A percentile compares a stretch with the other conserved stretches of the same genome.
Conservation (phyloP, 2,329 filamentous ascomycete genomes). For the Aspergillus pseudoterreus region DNA sequence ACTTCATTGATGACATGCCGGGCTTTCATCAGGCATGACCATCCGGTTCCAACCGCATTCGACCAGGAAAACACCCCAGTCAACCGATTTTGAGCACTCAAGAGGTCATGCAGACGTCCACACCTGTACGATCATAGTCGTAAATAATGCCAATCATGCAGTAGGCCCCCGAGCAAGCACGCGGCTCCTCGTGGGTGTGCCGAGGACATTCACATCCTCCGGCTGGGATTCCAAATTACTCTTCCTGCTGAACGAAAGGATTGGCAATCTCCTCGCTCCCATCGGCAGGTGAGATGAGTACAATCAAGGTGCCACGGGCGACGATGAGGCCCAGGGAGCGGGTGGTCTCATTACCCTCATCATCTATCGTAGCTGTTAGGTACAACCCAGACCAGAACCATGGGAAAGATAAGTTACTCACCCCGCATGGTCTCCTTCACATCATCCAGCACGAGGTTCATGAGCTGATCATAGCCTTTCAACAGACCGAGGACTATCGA, state of each 20-base stretch:
- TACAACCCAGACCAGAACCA: background rate
- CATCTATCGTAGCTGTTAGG: slow-evolving; percentile 57
- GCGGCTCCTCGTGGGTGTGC: no score
- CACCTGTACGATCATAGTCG: no score
- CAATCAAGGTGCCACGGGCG: slow-evolving; percentile 85
- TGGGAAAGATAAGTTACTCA: slow-evolving; percentile 39
- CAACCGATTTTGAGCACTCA: no score
- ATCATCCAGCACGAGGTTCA: slow-evolving; percentile 96
- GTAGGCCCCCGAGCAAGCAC: no score
- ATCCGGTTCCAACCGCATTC: no score
- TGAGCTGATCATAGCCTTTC: slow-evolving; percentile 94
- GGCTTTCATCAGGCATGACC: no score
- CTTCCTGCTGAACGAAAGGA: slow-evolving; percentile 75
- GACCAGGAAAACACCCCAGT: no score
- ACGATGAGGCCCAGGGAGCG: slow-evolving; percentile 82
- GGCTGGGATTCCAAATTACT: slow-evolving; percentile 40
- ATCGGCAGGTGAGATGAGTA: slow-evolving; percentile 87
- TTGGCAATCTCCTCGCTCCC: slow-evolving; percentile 96
- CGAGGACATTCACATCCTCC: background rate
- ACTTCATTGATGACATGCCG: no score
- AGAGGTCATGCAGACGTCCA: no score
- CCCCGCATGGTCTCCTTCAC: slow-evolving; percentile 87
- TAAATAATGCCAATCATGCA: no score
- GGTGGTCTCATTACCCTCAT: slow-evolving; percentile 82
- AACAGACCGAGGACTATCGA: slow-evolving; percentile 73